These are phyloP conservation scores for Alternaria atra DNA, from an alignment of 2,329 filamentous ascomycete genomes.

Conservation along the genomic window DNA sequence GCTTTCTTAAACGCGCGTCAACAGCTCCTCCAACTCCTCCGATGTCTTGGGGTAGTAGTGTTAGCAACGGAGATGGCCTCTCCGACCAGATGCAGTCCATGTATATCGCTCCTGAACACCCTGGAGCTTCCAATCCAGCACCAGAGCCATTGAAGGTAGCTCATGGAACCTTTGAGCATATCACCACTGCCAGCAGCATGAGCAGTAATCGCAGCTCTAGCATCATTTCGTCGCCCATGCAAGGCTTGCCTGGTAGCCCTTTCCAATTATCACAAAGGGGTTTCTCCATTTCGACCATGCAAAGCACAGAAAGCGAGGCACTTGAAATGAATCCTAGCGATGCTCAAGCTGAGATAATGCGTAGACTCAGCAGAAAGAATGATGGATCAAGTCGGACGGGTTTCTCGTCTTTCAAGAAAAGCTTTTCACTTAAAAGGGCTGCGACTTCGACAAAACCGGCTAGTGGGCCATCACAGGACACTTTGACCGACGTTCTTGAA, in stretches of 20 bases:
- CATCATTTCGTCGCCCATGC: background rate
- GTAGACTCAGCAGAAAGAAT: conserved; percentile 15
- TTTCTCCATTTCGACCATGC: conserved; percentile 23
- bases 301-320: conserved; percentile 15
- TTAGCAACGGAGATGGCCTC: conserved; percentile 18
- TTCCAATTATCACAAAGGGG: conserved; percentile 12
- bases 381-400: conserved; percentile 13
- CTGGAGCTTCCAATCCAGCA: conserved; percentile 5
- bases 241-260: conserved; percentile 12
- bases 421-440: conserved; percentile 21
- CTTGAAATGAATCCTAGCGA: conserved; percentile 20
- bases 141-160: conserved; percentile 9
- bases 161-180: conserved; percentile 15
- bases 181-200: conserved; percentile 21
- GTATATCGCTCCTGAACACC: conserved; percentile 9
- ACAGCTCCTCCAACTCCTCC: conserved; percentile 24
- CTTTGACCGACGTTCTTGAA: conserved; percentile 22
- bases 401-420: conserved; percentile 16
- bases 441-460: conserved; percentile 11
- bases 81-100: conserved; percentile 24
- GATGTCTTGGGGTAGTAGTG: conserved; percentile 20
- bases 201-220: conserved; percentile 18
- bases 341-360: conserved; percentile 24
- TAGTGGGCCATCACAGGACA: conserved; percentile 12
- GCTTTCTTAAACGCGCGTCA: conserved; percentile 11